A percentile compares a stretch with the other conserved stretches of the same genome.
Conservation (phyloP, 768 basidiomycete genomes). For the Gloeopeniophorella convolvens region DNA sequence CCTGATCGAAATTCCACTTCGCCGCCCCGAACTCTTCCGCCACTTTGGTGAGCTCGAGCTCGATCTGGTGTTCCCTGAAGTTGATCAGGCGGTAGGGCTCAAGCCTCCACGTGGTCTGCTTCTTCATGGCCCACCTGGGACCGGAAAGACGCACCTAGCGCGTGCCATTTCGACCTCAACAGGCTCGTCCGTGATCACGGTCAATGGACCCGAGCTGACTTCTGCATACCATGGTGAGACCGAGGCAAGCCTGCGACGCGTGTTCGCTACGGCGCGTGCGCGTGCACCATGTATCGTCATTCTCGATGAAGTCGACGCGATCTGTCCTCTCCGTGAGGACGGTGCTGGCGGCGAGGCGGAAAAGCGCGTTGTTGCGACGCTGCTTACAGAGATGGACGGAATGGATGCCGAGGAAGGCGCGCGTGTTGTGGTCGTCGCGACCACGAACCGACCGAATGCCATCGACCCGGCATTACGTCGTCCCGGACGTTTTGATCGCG, state of each 20-base stretch:
- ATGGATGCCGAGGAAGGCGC: slow-evolving; percentile 49
- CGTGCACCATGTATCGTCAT: slow-evolving; percentile 90
- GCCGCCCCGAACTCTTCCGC: slow-evolving; percentile 71
- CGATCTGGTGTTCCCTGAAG: neutral
- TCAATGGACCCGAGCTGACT: slow-evolving; percentile 93
- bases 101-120: slow-evolving; percentile 95
- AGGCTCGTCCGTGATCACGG: slow-evolving; percentile 79
- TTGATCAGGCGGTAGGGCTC: slow-evolving; percentile 47
- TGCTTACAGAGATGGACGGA: slow-evolving; percentile 93
- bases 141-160: slow-evolving; percentile 95
- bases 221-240: slow-evolving; percentile 98
- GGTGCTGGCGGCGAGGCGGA: slow-evolving; percentile 92
- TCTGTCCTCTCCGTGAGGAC: slow-evolving; percentile 88
- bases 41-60: slow-evolving; percentile 48
- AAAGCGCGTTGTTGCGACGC: slow-evolving; percentile 89
- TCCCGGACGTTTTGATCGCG: slow-evolving; percentile 89
- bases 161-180: slow-evolving; percentile 89
- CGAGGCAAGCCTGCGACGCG: slow-evolving; percentile 81
- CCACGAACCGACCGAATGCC: slow-evolving; percentile 92
- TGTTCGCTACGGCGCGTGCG: slow-evolving; percentile 78
- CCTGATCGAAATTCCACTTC: slow-evolving; percentile 80
- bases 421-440: slow-evolving; percentile 90
- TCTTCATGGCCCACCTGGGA: slow-evolving; percentile 93
- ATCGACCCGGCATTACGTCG: slow-evolving; percentile 89
- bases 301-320: slow-evolving; percentile 91